A percentile compares a stretch with the other conserved stretches of the same genome.
Conservation (phyloP, 2,329 filamentous ascomycete species). For the Phoma sp. region DNA sequence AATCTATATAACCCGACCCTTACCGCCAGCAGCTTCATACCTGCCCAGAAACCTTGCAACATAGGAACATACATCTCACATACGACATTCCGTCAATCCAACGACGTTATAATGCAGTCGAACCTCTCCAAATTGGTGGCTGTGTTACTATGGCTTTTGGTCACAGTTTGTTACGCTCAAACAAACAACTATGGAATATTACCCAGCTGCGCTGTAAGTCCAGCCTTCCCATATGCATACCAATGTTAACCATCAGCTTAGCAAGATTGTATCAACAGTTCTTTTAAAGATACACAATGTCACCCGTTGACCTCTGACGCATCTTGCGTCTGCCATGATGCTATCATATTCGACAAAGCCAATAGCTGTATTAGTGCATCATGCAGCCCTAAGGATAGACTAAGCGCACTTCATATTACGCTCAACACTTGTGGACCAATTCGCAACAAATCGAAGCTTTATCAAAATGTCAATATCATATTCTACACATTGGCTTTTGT, state of each 20-base stretch:
- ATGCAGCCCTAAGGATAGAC: slow-evolving; percentile 2
- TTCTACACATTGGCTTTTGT: slow-evolving; percentile 7
- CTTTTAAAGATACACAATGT: neutral
- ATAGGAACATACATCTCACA: neutral
- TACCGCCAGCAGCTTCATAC: neutral
- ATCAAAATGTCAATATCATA: neutral
- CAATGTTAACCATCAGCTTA: neutral
- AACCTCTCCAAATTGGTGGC: neutral
- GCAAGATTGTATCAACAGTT: slow-evolving; percentile 8
- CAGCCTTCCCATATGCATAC: no score
- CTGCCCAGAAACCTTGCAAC: neutral
- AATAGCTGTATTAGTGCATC: neutral
- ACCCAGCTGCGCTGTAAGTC: slow-evolving; percentile 9
- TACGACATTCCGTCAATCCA: neutral
- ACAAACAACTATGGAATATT: neutral
- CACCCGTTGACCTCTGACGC: neutral
- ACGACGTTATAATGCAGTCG: neutral
- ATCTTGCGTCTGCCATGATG: slow-evolving; percentile 6
- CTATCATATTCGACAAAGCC: neutral
- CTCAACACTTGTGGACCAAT: neutral
- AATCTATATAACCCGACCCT: neutral
- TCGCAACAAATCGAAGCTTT: slow-evolving; percentile 13
- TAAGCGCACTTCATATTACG: slow-evolving; percentile 1
- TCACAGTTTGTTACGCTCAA: neutral
- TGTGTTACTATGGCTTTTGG: neutral